These are phyloP conservation scores for Mycena venus DNA, from an alignment of 768 basidiomycete genomes.

Conservation along the genomic window DNA sequence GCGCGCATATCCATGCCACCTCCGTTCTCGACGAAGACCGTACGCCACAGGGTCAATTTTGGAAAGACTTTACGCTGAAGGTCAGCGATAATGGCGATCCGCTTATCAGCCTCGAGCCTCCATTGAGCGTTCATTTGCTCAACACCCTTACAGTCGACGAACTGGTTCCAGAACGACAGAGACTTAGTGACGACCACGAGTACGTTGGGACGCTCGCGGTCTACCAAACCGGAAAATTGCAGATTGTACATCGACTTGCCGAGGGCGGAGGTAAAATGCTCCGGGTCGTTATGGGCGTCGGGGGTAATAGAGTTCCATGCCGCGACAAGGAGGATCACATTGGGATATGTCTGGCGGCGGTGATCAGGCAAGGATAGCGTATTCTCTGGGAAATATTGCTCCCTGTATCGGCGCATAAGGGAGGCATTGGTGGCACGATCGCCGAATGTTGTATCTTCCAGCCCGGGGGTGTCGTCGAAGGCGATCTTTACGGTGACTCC, in stretches of 20 bases:
- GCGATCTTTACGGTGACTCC: background rate
- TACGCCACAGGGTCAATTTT: background rate
- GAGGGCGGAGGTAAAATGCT: background rate
- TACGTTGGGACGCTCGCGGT: background rate
- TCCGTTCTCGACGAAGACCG: background rate
- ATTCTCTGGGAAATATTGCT: background rate
- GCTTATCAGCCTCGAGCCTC: background rate
- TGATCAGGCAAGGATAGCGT: no score
- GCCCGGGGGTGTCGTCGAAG: background rate
- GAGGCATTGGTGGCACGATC: background rate
- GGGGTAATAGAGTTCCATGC: background rate
- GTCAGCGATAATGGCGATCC: background rate
- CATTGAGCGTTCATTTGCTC: background rate
- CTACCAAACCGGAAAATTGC: background rate
- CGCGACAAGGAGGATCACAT: conserved; percentile 1
- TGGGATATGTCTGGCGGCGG: background rate
- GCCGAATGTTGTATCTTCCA: background rate
- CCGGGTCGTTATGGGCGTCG: background rate
- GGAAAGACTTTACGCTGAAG: conserved; percentile 1
- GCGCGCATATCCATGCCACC: background rate
- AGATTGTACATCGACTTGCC: background rate
- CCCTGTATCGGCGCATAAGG: background rate
- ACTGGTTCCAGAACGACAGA: background rate
- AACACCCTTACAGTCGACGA: background rate
- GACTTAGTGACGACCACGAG: background rate